A percentile compares a stretch with the other conserved stretches of the same genome.
phyloP scores from a whole-genome alignment of 2,329 filamentous ascomycete species.

The Xylaria arbuscula region DNA sequence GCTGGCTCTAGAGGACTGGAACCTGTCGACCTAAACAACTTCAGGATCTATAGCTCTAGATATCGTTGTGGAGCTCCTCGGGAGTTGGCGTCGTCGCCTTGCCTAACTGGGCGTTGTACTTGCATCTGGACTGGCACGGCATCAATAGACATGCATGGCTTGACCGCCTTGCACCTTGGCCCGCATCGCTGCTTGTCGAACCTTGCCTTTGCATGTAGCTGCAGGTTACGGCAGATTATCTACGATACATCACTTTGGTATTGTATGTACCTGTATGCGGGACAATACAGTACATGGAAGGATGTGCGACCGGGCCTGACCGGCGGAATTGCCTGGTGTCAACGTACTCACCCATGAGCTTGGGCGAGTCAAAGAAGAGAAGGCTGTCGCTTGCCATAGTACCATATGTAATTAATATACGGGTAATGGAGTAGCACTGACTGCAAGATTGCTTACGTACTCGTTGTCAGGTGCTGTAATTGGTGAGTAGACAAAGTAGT shows the following conservation, averaged over 20 bases:
- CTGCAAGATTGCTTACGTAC: background rate
- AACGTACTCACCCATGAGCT: background rate
- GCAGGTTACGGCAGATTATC: background rate
- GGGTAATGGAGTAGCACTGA: constrained; percentile 1
- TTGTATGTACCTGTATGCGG: too few species aligned
- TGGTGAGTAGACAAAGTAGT: background rate
- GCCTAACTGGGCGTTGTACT: constrained; percentile 24
- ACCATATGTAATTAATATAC: background rate
- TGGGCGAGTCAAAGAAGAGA: background rate
- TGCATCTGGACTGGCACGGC: constrained; percentile 21
- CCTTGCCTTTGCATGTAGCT: constrained; percentile 8
- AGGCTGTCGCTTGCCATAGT: constrained; percentile 8
- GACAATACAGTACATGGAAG: background rate
- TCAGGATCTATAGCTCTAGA: background rate
- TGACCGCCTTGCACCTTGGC: constrained; percentile 35
- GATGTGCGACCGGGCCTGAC: constrained; percentile 8
- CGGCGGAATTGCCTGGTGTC: background rate
- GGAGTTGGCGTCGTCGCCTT: constrained; percentile 16
- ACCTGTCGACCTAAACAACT: too few species aligned
- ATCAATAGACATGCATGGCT: constrained; percentile 29
- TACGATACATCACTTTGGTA: too few species aligned
- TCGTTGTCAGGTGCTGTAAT: background rate
- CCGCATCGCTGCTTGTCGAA: constrained; percentile 27
- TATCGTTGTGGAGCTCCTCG: constrained; percentile 8
- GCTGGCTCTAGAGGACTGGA: background rate